A percentile compares a stretch with the other conserved stretches of the same genome.
These are phyloP conservation scores for Trypanosoma theileri DNA, from an alignment of 208 protist genomes.

Conservation along the genomic window DNA sequence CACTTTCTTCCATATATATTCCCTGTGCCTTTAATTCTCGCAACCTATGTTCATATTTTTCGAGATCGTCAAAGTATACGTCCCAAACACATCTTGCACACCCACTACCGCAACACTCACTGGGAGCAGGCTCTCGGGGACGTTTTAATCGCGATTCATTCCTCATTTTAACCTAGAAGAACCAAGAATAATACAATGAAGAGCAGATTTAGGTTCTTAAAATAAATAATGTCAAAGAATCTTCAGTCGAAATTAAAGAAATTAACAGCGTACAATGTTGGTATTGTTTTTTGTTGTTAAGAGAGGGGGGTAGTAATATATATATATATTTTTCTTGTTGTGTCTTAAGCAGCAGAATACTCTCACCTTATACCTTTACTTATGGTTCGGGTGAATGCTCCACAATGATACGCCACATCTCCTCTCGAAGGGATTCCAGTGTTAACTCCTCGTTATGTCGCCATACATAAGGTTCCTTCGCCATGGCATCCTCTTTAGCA, in stretches of 20 bases:
- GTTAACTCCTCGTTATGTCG: constrained; percentile 66
- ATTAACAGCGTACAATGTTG: background rate
- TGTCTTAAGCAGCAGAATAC: background rate
- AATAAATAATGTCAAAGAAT: constrained; percentile 13
- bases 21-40: background rate
- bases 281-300: background rate
- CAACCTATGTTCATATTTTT: constrained; percentile 43
- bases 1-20: constrained; percentile 18
- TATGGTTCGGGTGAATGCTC: constrained; percentile 39
- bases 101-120: constrained; percentile 86
- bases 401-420: constrained; percentile 76
- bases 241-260: constrained; percentile 4
- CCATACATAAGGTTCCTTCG: constrained; percentile 74
- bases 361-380: background rate
- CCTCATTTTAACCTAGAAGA: constrained; percentile 10
- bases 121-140: constrained; percentile 64
- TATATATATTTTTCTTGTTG: background rate
- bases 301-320: background rate
- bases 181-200: constrained; percentile 16
- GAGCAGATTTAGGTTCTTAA: constrained; percentile 18
- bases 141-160: constrained; percentile 30
- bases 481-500: constrained; percentile 67
- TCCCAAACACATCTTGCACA: constrained; percentile 90
- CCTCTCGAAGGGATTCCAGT: constrained; percentile 63
- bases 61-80: constrained; percentile 82